A percentile compares a stretch with the other conserved stretches of the same genome.
Evolutionary conservation across 129 eudicot genomes (phyloP).

Genomic region (Rutidosis leptorrhynchoides): DNA sequence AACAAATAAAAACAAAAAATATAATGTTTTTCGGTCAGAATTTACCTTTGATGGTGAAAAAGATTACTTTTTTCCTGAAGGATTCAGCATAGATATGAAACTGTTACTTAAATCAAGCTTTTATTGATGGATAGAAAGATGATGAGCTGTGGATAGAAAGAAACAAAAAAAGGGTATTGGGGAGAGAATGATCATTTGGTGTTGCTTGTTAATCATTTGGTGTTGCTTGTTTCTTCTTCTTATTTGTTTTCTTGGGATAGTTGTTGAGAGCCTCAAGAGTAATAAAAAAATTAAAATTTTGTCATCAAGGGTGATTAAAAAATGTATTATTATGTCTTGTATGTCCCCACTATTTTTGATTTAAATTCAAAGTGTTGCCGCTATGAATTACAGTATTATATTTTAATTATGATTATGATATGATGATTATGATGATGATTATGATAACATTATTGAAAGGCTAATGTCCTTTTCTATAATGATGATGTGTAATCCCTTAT

Average conservation of each 20-base stretch:
- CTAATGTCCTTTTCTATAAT: neutral
- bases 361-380: slow-evolving; percentile 36
- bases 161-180: slow-evolving; percentile 25
- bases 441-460: neutral
- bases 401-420: neutral
- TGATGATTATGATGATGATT: too few relatives aligned
- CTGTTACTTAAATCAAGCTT: slow-evolving; percentile 1
- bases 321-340: slow-evolving; percentile 3
- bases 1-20: neutral
- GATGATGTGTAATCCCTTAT: neutral
- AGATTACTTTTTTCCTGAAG: slow-evolving; percentile 18
- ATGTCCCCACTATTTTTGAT: neutral
- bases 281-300: slow-evolving; percentile 1
- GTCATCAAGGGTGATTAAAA: neutral
- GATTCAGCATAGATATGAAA: slow-evolving; percentile 9
- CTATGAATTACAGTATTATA: slow-evolving; percentile 15
- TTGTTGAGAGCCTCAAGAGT: slow-evolving; percentile 28
- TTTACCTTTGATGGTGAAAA: slow-evolving; percentile 28
- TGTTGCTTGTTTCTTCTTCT: slow-evolving; percentile 24
- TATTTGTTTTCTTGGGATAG: slow-evolving; percentile 22
- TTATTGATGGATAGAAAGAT: neutral
- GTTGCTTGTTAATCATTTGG: slow-evolving; percentile 28
- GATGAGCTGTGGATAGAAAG: slow-evolving; percentile 31
- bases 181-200: slow-evolving; percentile 22
- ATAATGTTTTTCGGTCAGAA: neutral